phyloP scores from a whole-genome alignment of 2,329 filamentous ascomycete genomes.

The Didymosphaeria variabile region DNA sequence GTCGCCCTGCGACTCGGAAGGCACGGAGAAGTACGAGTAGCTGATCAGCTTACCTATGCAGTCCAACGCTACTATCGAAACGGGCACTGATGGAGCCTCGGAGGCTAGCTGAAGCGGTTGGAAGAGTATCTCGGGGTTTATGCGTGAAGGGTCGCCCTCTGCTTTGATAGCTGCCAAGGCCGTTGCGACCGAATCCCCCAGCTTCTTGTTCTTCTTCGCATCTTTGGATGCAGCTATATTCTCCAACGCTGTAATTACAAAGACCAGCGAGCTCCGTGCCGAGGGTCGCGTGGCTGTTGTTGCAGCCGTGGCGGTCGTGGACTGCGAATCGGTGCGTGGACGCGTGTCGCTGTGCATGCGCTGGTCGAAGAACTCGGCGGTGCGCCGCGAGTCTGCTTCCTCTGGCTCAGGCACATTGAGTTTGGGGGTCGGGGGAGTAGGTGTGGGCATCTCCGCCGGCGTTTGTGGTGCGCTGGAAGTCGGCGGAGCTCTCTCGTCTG shows the following conservation, averaged over 20 bases:
- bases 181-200: constrained; percentile 81
- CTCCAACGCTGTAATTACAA: constrained; percentile 92
- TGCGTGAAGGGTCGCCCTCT: constrained; percentile 77
- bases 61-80: constrained; percentile 91
- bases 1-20: constrained; percentile 55
- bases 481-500: constrained; percentile 24
- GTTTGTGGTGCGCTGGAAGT: constrained; percentile 24
- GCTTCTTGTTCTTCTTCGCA: constrained; percentile 83
- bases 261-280: constrained; percentile 92
- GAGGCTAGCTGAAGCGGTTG: constrained; percentile 89
- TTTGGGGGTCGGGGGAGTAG: constrained; percentile 34
- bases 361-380: constrained; percentile 48
- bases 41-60: constrained; percentile 99
- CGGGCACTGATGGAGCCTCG: constrained; percentile 81
- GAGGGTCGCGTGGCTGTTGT: constrained; percentile 63
- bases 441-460: constrained; percentile 29
- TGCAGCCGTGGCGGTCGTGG: constrained; percentile 60
- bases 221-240: constrained; percentile 92
- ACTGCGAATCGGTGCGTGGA: constrained; percentile 67
- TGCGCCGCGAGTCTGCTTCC: constrained; percentile 40
- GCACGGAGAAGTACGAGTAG: constrained; percentile 94
- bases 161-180: constrained; percentile 86
- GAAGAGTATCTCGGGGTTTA: constrained; percentile 92
- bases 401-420: constrained; percentile 38
- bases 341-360: constrained; percentile 45